phyloP scores from a whole-genome alignment of 1,139 yeast species.

The Suhomyces chickasaworum region DNA sequence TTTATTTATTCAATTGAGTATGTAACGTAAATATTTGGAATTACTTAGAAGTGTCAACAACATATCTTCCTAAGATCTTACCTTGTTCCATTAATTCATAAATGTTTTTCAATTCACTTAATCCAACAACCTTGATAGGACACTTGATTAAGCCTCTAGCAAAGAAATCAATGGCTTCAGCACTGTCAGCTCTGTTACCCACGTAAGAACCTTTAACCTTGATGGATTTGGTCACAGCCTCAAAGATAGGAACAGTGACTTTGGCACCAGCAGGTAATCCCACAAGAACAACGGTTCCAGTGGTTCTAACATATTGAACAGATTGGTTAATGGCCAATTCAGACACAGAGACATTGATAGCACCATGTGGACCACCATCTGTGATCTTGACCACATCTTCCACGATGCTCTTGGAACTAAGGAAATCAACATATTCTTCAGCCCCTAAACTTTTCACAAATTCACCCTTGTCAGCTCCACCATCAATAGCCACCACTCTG shows the following conservation, averaged over 20 bases:
- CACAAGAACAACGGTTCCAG: slow-evolving; percentile 72
- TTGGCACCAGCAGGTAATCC: slow-evolving; percentile 77
- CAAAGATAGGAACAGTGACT: slow-evolving; percentile 63
- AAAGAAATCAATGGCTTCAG: slow-evolving; percentile 76
- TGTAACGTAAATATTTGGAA: too few relatives aligned
- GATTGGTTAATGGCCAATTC: slow-evolving; percentile 68
- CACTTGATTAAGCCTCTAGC: slow-evolving; percentile 67
- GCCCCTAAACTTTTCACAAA: slow-evolving; percentile 63
- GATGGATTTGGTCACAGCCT: slow-evolving; percentile 64
- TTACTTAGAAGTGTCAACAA: slow-evolving; percentile 66
- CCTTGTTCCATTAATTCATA: slow-evolving; percentile 72
- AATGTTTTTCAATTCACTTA: slow-evolving; percentile 62
- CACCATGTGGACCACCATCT: slow-evolving; percentile 79
- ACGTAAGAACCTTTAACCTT: slow-evolving; percentile 73
- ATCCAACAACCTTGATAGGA: slow-evolving; percentile 70
- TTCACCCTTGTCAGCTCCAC: slow-evolving; percentile 67
- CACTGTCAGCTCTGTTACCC: slow-evolving; percentile 78
- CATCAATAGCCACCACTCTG: slow-evolving; percentile 74
- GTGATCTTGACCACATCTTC: slow-evolving; percentile 60
- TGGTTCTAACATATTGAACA: slow-evolving; percentile 62
- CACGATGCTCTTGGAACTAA: slow-evolving; percentile 56
- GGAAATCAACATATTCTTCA: slow-evolving; percentile 68
- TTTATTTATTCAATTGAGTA: too few relatives aligned
- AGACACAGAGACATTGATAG: slow-evolving; percentile 71
- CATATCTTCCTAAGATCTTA: slow-evolving; percentile 74